phyloP scores from a whole-genome alignment of 352 stramenopile species.

The Phytophthora cryptogea region DNA sequence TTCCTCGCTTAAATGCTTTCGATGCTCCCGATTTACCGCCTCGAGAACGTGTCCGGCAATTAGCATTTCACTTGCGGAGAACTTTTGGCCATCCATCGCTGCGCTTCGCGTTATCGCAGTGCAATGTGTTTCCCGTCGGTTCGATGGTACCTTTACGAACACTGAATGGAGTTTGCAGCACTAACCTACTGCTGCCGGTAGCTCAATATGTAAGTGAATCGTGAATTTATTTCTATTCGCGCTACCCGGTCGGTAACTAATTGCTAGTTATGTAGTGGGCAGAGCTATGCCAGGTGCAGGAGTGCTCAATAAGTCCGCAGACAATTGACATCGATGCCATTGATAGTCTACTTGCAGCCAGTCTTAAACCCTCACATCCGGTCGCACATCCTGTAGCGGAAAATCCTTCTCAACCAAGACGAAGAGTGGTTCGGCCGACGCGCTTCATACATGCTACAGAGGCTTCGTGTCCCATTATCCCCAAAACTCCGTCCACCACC shows the following conservation, averaged over 20 bases:
- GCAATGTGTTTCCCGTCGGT: constrained; percentile 43
- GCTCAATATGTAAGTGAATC: constrained; percentile 46
- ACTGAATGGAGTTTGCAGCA: constrained; percentile 39
- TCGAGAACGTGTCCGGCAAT: constrained; percentile 38
- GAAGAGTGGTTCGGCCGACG: constrained; percentile 14
- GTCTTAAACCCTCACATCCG: constrained; percentile 21
- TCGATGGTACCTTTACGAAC: constrained; percentile 37
- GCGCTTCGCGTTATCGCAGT: constrained; percentile 55
- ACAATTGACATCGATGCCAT: constrained; percentile 67
- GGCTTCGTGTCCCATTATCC: constrained; percentile 19
- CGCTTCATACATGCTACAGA: constrained; percentile 9
- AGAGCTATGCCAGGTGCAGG: constrained; percentile 39
- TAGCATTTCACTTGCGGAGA: constrained; percentile 45
- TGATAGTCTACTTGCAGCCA: constrained; percentile 49
- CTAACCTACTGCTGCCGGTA: constrained; percentile 41
- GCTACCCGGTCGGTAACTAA: not conserved
- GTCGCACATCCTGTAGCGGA: constrained; percentile 2
- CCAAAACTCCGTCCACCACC: constrained; percentile 6
- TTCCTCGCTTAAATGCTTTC: constrained; percentile 26
- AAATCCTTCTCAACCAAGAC: not conserved
- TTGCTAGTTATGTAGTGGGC: constrained; percentile 35
- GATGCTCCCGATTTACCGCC: constrained; percentile 9
- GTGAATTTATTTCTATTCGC: not conserved
- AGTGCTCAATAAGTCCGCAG: constrained; percentile 10
- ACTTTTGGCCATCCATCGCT: constrained; percentile 53